phyloP scores from a whole-genome alignment of 164 flowering plant genomes.

The Kingdonia uniflora region DNA sequence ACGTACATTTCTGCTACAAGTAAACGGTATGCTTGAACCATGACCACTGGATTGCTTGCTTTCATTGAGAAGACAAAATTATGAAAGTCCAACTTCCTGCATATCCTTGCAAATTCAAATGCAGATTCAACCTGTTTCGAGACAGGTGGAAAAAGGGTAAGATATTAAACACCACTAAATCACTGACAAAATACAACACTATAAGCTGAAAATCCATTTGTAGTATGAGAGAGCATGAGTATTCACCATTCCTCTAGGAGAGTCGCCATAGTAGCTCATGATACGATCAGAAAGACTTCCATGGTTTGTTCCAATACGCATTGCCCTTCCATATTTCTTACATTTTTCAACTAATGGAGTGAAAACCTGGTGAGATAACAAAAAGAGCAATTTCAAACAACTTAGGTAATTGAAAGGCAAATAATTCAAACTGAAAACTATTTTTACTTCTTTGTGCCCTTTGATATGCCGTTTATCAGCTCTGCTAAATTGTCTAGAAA shows the following conservation, averaged over 20 bases:
- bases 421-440: neutral
- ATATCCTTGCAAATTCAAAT: conserved; percentile 94
- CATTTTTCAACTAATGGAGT: conserved; percentile 94
- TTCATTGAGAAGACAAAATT: conserved; percentile 97
- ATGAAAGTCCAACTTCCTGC: conserved; percentile 84
- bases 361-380: conserved; percentile 47
- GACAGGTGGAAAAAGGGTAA: neutral
- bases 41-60: conserved; percentile 96
- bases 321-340: conserved; percentile 93
- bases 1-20: conserved; percentile 96
- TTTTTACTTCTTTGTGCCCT: too few species aligned
- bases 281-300: conserved; percentile 98
- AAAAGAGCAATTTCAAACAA: neutral
- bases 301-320: conserved; percentile 98
- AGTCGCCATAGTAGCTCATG: conserved; percentile 98
- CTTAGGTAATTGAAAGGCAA: neutral
- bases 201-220: conserved; percentile 1
- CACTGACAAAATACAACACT: neutral
- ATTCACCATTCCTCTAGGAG: conserved; percentile 95
- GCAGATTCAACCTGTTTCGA: conserved; percentile 94
- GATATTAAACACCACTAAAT: neutral
- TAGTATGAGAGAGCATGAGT: conserved; percentile 3
- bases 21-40: conserved; percentile 96
- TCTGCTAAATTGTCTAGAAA: neutral
- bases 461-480: too few species aligned